Base-by-base conservation (phyloP, 768 basidiomycete species). In the Dictyophora rubrovolvata region DNA sequence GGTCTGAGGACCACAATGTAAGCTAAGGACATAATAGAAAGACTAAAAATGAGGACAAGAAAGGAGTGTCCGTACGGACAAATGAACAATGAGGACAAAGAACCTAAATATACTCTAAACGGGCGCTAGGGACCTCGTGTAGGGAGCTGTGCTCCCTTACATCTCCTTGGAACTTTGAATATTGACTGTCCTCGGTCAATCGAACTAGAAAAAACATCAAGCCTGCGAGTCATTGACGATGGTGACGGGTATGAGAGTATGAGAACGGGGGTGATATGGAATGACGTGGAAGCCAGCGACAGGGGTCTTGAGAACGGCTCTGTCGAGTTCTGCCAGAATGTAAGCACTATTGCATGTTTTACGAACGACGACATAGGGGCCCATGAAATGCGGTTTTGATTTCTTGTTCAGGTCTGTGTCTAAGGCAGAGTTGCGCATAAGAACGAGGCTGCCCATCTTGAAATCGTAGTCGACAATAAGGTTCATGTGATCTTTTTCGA, bases 271-370 rank as follows among this genome's bases (percentile, higher is more conserved):
- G 35, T 59, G 46, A 51, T 69, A 70, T 0, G 68, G 66, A 5
- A 70, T 23, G 7, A 70, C 42, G 0, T 60, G 63, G 47, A 69
- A 69, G 0, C 63, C 69, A 1, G 65, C 66, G 18, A 66, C 62
- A 2, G 49, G 53, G 0, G 55, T 47, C 5, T 63, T 56, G 6
- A 61, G 53, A 0, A 69, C 48, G 0, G 64, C 23, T 0, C 71
- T 64, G 46, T 69, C 65, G 14, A 70, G 62, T 60, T 72, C 67
- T 0, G 60, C 34, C 1, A 72, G 46, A 28, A 69, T 60, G 53
- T 70, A 71, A 0, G 65, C 62, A 1, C 66, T 68, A 28, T 66
- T 65, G 0, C 54, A 22, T 48, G 61, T 69, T 5, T 60, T 49
- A 0, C 42, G 17, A 17, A 70, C 55, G 7, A 72, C 65, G 9